These are phyloP conservation scores for Cladophialophora immunda DNA, from an alignment of 2,329 filamentous ascomycete species.

Conservation along the genomic window DNA sequence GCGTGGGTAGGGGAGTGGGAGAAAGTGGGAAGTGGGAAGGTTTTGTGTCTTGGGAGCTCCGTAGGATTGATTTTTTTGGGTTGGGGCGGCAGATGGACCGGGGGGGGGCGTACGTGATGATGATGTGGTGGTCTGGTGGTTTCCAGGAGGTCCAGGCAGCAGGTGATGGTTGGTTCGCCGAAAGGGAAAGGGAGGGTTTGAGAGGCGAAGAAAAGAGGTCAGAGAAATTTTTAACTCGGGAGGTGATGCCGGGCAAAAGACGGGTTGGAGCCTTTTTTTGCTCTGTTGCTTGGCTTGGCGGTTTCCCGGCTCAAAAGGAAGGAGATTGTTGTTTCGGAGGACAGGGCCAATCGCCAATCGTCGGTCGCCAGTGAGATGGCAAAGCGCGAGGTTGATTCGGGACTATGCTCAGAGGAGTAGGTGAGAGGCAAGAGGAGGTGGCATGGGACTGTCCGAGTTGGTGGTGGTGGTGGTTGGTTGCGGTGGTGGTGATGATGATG, in stretches of 20 bases:
- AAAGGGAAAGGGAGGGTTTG: conserved; percentile 25
- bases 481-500: background rate
- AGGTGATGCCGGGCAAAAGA: conserved; percentile 16
- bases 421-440: conserved; percentile 11
- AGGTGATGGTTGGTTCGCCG: conserved; percentile 25
- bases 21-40: conserved; percentile 34
- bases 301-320: conserved; percentile 1
- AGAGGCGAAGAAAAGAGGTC: conserved; percentile 26
- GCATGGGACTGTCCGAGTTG: background rate
- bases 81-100: conserved; percentile 23
- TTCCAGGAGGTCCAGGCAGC: conserved; percentile 8
- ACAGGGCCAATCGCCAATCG: conserved; percentile 12
- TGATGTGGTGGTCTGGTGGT: conserved; percentile 21
- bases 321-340: conserved; percentile 27
- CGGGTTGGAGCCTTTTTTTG: conserved; percentile 17
- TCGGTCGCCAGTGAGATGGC: conserved; percentile 4
- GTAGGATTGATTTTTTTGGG: conserved; percentile 24
- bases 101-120: conserved; percentile 27
- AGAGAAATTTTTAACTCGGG: conserved; percentile 23
- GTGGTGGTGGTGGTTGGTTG: background rate
- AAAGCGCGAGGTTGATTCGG: background rate
- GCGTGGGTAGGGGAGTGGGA: conserved; percentile 28
- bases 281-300: conserved; percentile 11
- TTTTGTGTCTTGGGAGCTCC: conserved; percentile 35
- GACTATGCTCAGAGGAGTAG: background rate